These are phyloP conservation scores for Suhomyces anneliseae DNA, from an alignment of 1,139 yeast genomes.

Conservation along the genomic window DNA sequence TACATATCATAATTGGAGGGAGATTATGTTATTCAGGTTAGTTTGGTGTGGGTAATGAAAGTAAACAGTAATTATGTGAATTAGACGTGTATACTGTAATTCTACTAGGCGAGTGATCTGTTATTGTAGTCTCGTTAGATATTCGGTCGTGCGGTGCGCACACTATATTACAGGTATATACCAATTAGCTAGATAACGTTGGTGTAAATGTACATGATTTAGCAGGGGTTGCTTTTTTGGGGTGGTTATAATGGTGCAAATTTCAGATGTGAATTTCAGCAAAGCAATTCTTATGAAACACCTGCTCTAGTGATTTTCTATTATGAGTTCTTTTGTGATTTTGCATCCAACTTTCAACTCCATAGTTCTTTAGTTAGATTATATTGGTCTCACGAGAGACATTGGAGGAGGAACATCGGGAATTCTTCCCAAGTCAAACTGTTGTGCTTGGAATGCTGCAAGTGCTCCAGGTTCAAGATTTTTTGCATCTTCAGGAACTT, in stretches of 20 bases:
- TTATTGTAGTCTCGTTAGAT: neutral
- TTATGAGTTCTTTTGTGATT: too few species aligned
- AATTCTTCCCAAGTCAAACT: constrained; percentile 62
- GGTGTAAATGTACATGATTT: too few species aligned
- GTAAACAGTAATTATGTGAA: too few species aligned
- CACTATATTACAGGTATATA: neutral
- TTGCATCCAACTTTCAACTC: too few species aligned
- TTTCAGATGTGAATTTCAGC: too few species aligned
- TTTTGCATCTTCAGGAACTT: constrained; percentile 14
- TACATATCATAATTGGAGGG: constrained; percentile 66
- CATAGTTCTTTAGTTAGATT: neutral
- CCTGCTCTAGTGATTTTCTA: too few species aligned
- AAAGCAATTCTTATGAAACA: too few species aligned
- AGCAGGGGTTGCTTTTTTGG: too few species aligned
- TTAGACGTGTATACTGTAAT: too few species aligned
- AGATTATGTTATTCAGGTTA: neutral
- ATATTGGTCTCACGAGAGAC: constrained; percentile 14
- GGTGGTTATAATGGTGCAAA: too few species aligned
- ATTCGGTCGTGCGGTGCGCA: neutral
- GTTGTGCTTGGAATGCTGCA: constrained; percentile 49
- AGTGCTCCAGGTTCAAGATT: constrained; percentile 45
- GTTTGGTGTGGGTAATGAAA: too few species aligned
- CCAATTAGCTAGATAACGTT: neutral
- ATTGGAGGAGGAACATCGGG: constrained; percentile 84
- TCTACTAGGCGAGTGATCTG: too few species aligned